Evolutionary conservation across 306 rosid species (phyloP).

Genomic region (Trifolium dubium): DNA sequence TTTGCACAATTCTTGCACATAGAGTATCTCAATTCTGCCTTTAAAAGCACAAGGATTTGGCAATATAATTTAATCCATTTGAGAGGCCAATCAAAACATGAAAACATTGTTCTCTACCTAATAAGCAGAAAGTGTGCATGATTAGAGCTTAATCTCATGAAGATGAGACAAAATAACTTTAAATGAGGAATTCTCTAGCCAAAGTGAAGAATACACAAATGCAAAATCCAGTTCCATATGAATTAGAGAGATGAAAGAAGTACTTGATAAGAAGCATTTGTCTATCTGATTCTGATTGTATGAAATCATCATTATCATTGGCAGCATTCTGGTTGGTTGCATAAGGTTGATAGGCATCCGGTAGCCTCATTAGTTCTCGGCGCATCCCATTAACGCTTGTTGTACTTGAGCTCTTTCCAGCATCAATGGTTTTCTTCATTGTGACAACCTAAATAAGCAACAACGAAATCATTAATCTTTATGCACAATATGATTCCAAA

Average conservation of each 20-base stretch:
- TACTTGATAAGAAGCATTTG: constrained; percentile 92
- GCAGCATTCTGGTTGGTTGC: constrained; percentile 60
- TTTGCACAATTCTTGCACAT: constrained; percentile 32
- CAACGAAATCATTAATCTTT: constrained; percentile 12
- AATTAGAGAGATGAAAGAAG: background rate
- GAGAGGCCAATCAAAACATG: constrained; percentile 33
- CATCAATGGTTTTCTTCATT: constrained; percentile 63
- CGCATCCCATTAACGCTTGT: constrained; percentile 65
- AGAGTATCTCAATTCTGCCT: background rate
- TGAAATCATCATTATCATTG: constrained; percentile 72
- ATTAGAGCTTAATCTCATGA: constrained; percentile 14
- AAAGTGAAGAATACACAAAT: constrained; percentile 19
- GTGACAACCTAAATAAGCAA: constrained; percentile 59
- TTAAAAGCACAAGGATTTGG: background rate
- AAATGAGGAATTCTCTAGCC: constrained; percentile 2
- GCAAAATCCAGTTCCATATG: constrained; percentile 32
- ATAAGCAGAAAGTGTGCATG: constrained; percentile 6
- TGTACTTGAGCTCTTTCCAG: constrained; percentile 58
- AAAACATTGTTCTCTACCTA: constrained; percentile 21
- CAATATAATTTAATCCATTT: background rate
- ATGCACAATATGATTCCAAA: background rate
- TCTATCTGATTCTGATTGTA: constrained; percentile 90
- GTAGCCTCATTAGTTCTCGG: constrained; percentile 84
- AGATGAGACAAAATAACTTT: constrained; percentile 1
- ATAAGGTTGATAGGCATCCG: constrained; percentile 59